Percentiles rank a stretch among this genome's conserved stretches.
Evolutionary conservation across 108 stramenopile genomes (phyloP).

Genomic region (Skeletonema tropicum): DNA sequence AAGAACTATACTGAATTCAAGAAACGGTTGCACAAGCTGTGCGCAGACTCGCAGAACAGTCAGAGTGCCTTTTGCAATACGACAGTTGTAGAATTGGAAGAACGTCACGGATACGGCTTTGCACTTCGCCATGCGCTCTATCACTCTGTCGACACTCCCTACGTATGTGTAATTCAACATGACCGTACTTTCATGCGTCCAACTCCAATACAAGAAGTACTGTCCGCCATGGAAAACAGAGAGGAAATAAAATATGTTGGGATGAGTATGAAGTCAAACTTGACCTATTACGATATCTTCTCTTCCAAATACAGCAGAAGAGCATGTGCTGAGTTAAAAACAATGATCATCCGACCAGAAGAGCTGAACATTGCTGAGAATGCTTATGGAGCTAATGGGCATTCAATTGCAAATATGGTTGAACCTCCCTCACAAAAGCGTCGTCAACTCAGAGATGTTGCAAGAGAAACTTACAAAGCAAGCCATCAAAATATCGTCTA

Average conservation of each 20-base stretch:
- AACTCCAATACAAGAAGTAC: constrained; percentile 61
- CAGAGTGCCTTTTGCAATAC: constrained; percentile 57
- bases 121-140: constrained; percentile 77
- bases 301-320: constrained; percentile 69
- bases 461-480: constrained; percentile 54
- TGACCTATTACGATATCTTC: constrained; percentile 78
- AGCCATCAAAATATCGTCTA: constrained; percentile 51
- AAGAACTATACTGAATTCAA: constrained; percentile 75
- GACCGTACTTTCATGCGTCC: constrained; percentile 88
- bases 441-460: constrained; percentile 38
- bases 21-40: constrained; percentile 50
- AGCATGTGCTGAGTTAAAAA: constrained; percentile 55
- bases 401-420: constrained; percentile 49
- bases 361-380: constrained; percentile 58
- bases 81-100: constrained; percentile 65
- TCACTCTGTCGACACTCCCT: constrained; percentile 68
- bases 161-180: constrained; percentile 90
- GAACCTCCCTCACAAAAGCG: constrained; percentile 38
- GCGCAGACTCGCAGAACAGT: constrained; percentile 37
- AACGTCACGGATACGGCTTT: constrained; percentile 87
- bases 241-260: constrained; percentile 76
- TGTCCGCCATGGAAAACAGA: constrained; percentile 68
- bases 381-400: constrained; percentile 64
- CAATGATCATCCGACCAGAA: constrained; percentile 61
- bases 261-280: constrained; percentile 76